Evolutionary conservation across 164 flowering plant genomes (phyloP), one percentile per base, ranked within the genome.

Genomic region (Hamamelis virginiana): DNA sequence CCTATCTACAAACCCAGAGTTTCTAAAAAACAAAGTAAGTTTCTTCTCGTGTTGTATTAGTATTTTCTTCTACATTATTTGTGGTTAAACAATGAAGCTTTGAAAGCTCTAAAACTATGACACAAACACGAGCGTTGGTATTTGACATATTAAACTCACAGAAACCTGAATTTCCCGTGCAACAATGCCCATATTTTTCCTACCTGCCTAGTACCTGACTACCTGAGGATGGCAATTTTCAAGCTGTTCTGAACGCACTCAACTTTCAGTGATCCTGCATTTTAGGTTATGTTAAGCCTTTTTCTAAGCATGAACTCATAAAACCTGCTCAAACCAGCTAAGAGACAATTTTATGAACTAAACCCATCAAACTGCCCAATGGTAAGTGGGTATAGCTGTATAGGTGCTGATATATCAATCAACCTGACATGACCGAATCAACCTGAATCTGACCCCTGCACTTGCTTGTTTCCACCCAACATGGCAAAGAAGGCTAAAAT

Each of bases 1-100:
- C 51, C 82, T 95, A 59, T 91, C 97, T 21, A 89, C 97, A 61
- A 86, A 91, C 81, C 99, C 99, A 4, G 97, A 91, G 78, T 95
- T 63, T 77, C 85, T 91, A 55, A 95, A 80, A 72, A 95, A 95
- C 77, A 95, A 90, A 80, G 97, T 85, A 78, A 73, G 79, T 46
- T 60, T 59, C 53, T 21, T 67, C 19, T 16, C 16, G 1, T 43
- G 28, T 62, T 33, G 41, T 45, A 19, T 45, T 59, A 12, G n/a
- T 58, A 28, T 53, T 70, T 23, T 33, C 28, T 38, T 23, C 6
- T 6, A 5, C 48, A 62, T 69, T 0, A 10, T 5, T 26, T 22
- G 25, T 16, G 19, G 61, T 28, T n/a, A n/a, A n/a, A n/a, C n/a
- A n/a, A n/a, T n/a, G n/a, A n/a, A n/a, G n/a, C n/a, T n/a, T n/a